phyloP scores from a whole-genome alignment of 495 filamentous ascomycete species.

The Neurospora sp. region DNA sequence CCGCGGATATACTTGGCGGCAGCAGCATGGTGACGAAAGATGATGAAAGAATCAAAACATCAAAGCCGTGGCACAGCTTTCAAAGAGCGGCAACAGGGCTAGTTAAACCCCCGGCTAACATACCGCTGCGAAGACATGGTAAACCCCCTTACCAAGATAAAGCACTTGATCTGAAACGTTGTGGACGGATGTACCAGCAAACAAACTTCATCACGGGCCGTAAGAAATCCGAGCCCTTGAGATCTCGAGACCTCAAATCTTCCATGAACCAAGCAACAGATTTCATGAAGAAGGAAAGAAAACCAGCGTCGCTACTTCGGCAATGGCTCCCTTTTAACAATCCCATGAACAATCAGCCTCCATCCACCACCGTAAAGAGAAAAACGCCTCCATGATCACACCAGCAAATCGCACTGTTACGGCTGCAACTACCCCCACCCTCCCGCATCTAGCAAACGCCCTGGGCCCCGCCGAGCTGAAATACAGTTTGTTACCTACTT shows the following conservation, averaged over 20 bases:
- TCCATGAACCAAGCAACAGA: not conserved
- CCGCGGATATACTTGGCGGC: not conserved
- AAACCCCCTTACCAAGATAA: not conserved
- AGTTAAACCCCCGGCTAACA: not conserved
- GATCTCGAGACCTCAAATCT: fast-evolving
- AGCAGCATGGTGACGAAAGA: not conserved
- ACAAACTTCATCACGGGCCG: not conserved
- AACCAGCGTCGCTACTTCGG: not conserved
- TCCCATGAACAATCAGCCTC: not conserved
- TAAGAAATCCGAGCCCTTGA: not conserved
- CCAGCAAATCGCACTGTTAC: not conserved
- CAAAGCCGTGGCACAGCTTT: not conserved
- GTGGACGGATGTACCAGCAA: not conserved
- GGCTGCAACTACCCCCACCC: not conserved
- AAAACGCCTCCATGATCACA: not conserved
- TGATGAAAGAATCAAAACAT: not conserved
- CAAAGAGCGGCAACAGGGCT: not conserved
- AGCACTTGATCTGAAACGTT: not conserved
- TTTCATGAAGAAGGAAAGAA: no score
- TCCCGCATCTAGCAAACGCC: not conserved
- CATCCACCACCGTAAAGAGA: not conserved
- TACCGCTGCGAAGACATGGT: not conserved
- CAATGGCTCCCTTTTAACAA: not conserved
- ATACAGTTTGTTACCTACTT: not conserved
- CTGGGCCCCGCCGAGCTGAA: not conserved